A percentile compares a stretch with the other conserved stretches of the same genome.
phyloP scores from a whole-genome alignment of 2,329 filamentous ascomycete species.

The Xylaria sp. region DNA sequence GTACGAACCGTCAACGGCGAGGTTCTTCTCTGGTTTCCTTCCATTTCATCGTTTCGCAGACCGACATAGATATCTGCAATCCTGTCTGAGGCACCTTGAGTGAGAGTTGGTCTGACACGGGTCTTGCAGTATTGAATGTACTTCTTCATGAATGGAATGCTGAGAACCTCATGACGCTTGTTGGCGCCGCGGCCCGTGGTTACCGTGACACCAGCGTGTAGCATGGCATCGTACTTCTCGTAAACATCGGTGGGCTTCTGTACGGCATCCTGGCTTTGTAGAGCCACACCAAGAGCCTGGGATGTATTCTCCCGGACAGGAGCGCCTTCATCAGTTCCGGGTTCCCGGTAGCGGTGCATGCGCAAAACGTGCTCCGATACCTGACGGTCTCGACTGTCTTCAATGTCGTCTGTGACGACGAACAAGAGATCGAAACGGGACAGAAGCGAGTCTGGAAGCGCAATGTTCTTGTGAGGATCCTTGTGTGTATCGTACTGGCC shows the following conservation, averaged over 20 bases:
- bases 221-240: constrained; percentile 94
- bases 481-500: constrained; percentile 98
- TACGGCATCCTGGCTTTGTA: constrained; percentile 69
- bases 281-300: constrained; percentile 81
- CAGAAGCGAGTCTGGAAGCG: constrained; percentile 87
- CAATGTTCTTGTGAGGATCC: constrained; percentile 97
- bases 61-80: constrained; percentile 89
- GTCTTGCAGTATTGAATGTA: constrained; percentile 98
- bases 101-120: constrained; percentile 81
- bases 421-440: constrained; percentile 99
- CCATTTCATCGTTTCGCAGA: constrained; percentile 90
- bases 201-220: constrained; percentile 82
- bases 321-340: constrained; percentile 88
- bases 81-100: constrained; percentile 84
- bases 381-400: constrained; percentile 83
- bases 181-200: constrained; percentile 67
- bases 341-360: constrained; percentile 93
- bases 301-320: constrained; percentile 83
- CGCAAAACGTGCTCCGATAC: constrained; percentile 94
- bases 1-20: constrained; percentile 96
- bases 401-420: constrained; percentile 96
- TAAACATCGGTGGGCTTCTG: constrained; percentile 80
- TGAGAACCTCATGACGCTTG: constrained; percentile 80
- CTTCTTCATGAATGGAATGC: constrained; percentile 98
- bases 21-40: constrained; percentile 87